These are phyloP conservation scores for Prunus dulcis DNA, from an alignment of 306 rosid species.

Conservation along the genomic window DNA sequence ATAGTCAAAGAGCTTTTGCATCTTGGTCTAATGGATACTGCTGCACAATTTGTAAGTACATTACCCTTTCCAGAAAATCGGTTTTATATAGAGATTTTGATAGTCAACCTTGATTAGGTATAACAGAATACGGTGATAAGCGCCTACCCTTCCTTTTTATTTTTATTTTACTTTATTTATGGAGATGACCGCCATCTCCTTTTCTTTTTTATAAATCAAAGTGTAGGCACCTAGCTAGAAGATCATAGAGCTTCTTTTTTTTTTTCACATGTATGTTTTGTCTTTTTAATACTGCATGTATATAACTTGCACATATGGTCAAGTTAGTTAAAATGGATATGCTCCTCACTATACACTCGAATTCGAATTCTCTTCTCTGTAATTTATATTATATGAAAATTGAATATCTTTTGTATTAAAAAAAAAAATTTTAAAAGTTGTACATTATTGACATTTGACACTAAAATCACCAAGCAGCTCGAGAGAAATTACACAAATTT, in stretches of 20 bases:
- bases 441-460: not conserved
- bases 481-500: not conserved
- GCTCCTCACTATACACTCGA: accelerated
- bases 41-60: not conserved
- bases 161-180: too few relatives aligned
- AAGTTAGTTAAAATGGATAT: too few relatives aligned
- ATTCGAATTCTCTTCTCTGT: accelerated
- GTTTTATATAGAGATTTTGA: not conserved
- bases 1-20: too few relatives aligned
- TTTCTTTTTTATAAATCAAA: not conserved
- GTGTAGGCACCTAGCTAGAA: too few relatives aligned
- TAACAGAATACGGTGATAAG: not conserved
- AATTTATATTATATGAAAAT: too few relatives aligned
- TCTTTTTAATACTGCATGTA: too few relatives aligned
- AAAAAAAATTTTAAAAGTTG: not conserved
- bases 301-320: too few relatives aligned
- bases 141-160: too few relatives aligned
- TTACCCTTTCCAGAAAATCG: not conserved
- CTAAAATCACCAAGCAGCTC: slow-evolving; percentile 3
- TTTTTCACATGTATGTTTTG: too few relatives aligned
- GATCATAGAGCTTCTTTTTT: too few relatives aligned
- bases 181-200: not conserved
- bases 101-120: not conserved
- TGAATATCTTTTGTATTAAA: too few relatives aligned
- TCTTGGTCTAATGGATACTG: too few relatives aligned